Base-by-base conservation (phyloP, 805 yeast genomes). In the Blastobotrys parvus region DNA sequence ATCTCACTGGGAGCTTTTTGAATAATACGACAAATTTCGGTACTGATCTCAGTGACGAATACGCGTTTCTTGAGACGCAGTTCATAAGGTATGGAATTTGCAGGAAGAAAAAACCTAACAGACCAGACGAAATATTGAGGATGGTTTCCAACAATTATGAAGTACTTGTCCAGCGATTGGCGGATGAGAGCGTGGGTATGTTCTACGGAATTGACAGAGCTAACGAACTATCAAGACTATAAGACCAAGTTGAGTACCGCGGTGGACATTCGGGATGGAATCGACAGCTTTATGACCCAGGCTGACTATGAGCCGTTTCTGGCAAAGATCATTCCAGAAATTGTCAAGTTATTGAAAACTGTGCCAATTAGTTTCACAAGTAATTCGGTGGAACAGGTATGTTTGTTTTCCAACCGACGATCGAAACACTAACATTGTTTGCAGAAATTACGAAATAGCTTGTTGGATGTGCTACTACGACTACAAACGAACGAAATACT, bases 211-310 rank as follows among this genome's bases (percentile, higher is more conserved):
- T 15, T 3, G 19, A 32, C 11, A 13, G 4, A 15, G 6, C 8
- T n/a, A 16, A 16, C 34, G 31, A 20, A 27, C 25, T 34, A 43
- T 18, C 43, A 67, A 39, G 89, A 81, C 57, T 70, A 71, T 50
- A 74, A 75, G 48, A 65, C 75, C 8, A 79, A 78, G 51, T 82
- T 83, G 49, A 69, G 88, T 0, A 75, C 78, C 5, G 74, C 87
- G 34, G 78, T 88, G 3, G 97, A 90, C 61, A 68, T 90, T 36
- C 74, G 92, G 47, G 97, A 90, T 61, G 76, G 87, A 60, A 72
- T 88, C 34, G 97, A 90, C 58, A 74, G 87, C 2, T 82, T 84
- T 62, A 82, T 82, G 48, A 82, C 86, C 7, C 75, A 87, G 3
- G 77, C 78, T 18, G 97, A 89, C 53, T 87, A 88, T 60, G 88